These are phyloP conservation scores for Hyphopichia buzzinii DNA, from an alignment of 1,139 yeast genomes.

Conservation along the genomic window DNA sequence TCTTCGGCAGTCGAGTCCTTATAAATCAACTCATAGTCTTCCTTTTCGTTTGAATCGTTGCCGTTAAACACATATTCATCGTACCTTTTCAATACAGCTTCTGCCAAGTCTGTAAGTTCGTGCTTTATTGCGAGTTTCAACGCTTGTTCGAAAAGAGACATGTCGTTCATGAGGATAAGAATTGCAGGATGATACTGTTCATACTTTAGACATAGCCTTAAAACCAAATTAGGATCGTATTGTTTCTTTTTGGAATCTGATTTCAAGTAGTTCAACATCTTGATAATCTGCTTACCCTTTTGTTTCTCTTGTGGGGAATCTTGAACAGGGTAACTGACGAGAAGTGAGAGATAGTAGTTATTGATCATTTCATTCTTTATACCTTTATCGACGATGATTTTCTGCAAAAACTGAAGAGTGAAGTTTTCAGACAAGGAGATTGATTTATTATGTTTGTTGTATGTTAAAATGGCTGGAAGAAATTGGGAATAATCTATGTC, in stretches of 20 bases:
- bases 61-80: constrained; percentile 24
- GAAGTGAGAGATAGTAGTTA: constrained; percentile 69
- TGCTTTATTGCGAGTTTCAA: constrained; percentile 67
- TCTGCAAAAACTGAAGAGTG: constrained; percentile 62
- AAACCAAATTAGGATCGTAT: constrained; percentile 71
- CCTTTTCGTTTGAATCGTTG: constrained; percentile 3
- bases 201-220: constrained; percentile 68
- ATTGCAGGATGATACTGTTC: constrained; percentile 65
- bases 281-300: constrained; percentile 24
- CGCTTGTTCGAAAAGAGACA: constrained; percentile 78
- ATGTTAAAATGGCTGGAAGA: constrained; percentile 73
- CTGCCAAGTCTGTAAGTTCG: constrained; percentile 58
- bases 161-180: constrained; percentile 59
- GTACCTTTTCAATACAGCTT: constrained; percentile 33
- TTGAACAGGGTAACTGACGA: constrained; percentile 54
- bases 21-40: constrained; percentile 6
- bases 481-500: constrained; percentile 55
- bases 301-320: constrained; percentile 34
- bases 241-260: constrained; percentile 10
- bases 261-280: constrained; percentile 27
- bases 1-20: constrained; percentile 10
- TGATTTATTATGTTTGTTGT: constrained; percentile 46
- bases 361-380: constrained; percentile 54
- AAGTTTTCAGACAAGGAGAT: constrained; percentile 48
- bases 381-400: constrained; percentile 54